Evolutionary conservation across 1,139 yeast species (phyloP).

Genomic region (Meyerozyma guilliermondii): DNA sequence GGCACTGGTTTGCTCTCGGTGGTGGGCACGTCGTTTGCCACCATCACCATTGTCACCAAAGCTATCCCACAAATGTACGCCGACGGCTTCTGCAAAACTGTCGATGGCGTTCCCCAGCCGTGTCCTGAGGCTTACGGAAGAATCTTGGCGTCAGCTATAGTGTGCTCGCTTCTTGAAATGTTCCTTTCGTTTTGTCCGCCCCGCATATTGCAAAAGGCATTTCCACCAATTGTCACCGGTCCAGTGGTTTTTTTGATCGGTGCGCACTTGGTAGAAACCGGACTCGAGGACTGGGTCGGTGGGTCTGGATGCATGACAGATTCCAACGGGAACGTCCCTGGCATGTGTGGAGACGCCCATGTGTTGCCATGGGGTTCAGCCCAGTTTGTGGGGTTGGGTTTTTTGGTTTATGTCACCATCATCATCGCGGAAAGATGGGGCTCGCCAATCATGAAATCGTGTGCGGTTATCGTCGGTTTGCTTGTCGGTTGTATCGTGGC

Average conservation of each 20-base stretch:
- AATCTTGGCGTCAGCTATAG: conserved; percentile 73
- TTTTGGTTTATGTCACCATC: conserved; percentile 70
- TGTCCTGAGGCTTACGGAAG: conserved; percentile 91
- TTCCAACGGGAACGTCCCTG: conserved; percentile 20
- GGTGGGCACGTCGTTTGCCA: conserved; percentile 86
- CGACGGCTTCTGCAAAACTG: conserved; percentile 64
- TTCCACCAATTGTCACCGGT: conserved; percentile 90
- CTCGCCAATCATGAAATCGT: conserved; percentile 90
- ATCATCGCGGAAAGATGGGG: conserved; percentile 80
- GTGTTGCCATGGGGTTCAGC: conserved; percentile 79
- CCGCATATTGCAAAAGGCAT: conserved; percentile 70
- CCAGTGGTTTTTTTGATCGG: conserved; percentile 88
- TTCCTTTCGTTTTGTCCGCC: conserved; percentile 67
- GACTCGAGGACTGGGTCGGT: conserved; percentile 83
- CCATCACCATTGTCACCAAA: conserved; percentile 71
- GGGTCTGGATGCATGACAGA: conserved; percentile 67
- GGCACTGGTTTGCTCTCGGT: conserved; percentile 89
- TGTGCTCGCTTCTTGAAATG: conserved; percentile 73
- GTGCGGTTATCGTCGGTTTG: conserved; percentile 83
- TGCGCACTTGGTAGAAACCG: conserved; percentile 57
- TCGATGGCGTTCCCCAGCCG: conserved; percentile 61
- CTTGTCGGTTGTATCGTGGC: conserved; percentile 88
- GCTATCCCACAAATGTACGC: conserved; percentile 78
- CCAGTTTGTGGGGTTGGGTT: conserved; percentile 78
- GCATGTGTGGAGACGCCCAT: conserved; percentile 41